phyloP scores from a whole-genome alignment of 768 basidiomycete genomes.

The Kwoniella europaea region DNA sequence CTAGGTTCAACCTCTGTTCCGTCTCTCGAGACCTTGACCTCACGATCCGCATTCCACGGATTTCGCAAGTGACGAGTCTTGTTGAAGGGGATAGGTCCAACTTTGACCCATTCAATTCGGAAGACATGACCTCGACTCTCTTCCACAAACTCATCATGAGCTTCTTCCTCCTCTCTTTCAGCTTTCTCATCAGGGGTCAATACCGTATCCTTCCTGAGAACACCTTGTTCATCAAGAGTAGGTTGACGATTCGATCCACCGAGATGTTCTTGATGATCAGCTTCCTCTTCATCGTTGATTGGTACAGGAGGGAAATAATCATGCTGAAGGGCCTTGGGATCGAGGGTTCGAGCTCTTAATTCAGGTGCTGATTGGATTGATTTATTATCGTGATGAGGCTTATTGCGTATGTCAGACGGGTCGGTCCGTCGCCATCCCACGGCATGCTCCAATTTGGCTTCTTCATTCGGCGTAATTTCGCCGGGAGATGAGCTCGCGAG shows the following conservation, averaged over 20 bases:
- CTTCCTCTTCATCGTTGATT: constrained; percentile 6
- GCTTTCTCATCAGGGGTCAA: constrained; percentile 37
- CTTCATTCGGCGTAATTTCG: constrained; percentile 39
- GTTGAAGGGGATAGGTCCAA: constrained; percentile 72
- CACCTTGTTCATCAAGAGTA: constrained; percentile 42
- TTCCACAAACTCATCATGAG: constrained; percentile 43
- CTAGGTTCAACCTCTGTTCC: constrained; percentile 89
- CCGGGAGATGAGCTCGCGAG: constrained; percentile 39
- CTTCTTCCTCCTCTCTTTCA: constrained; percentile 33
- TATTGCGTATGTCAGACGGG: constrained; percentile 25
- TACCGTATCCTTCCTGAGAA: constrained; percentile 56
- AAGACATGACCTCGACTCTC: constrained; percentile 77
- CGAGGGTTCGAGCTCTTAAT: constrained; percentile 32
- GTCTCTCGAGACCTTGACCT: constrained; percentile 69
- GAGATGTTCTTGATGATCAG: constrained; percentile 28
- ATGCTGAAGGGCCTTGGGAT: constrained; percentile 33
- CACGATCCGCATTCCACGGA: constrained; percentile 83
- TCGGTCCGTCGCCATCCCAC: constrained; percentile 36
- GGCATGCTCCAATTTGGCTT: constrained; percentile 16
- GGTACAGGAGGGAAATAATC: constrained; percentile 37
- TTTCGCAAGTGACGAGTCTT: constrained; percentile 81
- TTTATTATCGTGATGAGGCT: constrained; percentile 5
- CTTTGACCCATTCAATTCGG: constrained; percentile 79
- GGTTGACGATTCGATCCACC: constrained; percentile 30
- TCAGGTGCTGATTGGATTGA: constrained; percentile 18